Percentiles rank a stretch among this genome's conserved stretches.
phyloP scores from a whole-genome alignment of 371 early-diverging fungal genomes.

The Zychaea mexicana region DNA sequence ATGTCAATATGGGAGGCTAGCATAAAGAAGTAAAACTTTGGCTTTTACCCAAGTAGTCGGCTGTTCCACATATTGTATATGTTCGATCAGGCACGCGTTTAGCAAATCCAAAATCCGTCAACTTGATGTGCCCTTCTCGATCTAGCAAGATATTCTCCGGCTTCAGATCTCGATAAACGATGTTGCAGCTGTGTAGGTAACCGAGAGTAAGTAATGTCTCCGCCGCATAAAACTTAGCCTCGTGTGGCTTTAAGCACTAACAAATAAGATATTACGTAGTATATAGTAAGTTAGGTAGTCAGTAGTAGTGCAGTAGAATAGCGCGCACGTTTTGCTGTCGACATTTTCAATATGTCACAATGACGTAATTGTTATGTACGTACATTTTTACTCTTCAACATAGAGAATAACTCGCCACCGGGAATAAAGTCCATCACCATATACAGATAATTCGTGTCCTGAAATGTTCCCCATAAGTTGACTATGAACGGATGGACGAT shows the following conservation, averaged over 20 bases:
- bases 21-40: no score
- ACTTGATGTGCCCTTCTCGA: constrained; percentile 90
- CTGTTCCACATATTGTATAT: constrained; percentile 96
- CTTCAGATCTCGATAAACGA: constrained; percentile 94
- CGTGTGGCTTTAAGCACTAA: background rate
- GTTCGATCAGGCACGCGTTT: constrained; percentile 68
- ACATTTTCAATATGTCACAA: no score
- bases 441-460: constrained; percentile 78
- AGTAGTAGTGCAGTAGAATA: no score
- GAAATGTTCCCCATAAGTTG: constrained; percentile 81
- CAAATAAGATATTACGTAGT: no score
- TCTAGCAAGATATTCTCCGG: constrained; percentile 95
- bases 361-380: background rate
- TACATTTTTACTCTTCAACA: constrained; percentile 47
- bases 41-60: constrained; percentile 88
- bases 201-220: constrained; percentile 79
- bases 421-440: constrained; percentile 88
- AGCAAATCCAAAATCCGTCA: constrained; percentile 99
- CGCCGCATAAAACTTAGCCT: constrained; percentile 79
- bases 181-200: constrained; percentile 87
- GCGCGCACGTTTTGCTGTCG: no score
- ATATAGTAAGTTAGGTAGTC: no score
- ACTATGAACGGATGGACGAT: constrained; percentile 81
- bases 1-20: no score
- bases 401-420: constrained; percentile 90